Evolutionary conservation across 2,329 filamentous ascomycete genomes (phyloP).

Genomic region (Talaromyces sp.): DNA sequence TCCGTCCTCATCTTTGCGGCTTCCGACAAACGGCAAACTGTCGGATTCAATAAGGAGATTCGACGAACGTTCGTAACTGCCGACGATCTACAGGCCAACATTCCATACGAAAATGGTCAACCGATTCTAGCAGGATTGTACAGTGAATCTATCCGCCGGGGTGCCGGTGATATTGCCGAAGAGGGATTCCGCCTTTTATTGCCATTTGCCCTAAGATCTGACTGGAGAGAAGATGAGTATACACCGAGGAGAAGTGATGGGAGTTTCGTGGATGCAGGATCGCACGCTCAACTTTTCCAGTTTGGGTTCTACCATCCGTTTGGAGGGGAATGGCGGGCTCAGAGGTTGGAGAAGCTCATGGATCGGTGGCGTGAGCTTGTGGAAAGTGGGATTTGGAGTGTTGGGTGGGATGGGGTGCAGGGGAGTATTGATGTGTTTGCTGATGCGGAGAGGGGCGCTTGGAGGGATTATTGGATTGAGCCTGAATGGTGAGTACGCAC

Average conservation of each 20-base stretch:
- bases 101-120: neutral
- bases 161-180: slow-evolving; percentile 4
- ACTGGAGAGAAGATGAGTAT: neutral
- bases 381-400: slow-evolving; percentile 25
- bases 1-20: slow-evolving; percentile 1
- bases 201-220: neutral
- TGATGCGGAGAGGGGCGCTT: slow-evolving; percentile 21
- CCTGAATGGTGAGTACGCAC: slow-evolving; percentile 15
- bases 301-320: slow-evolving; percentile 17
- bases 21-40: neutral
- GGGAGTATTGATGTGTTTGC: slow-evolving; percentile 24
- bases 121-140: slow-evolving; percentile 10
- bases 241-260: slow-evolving; percentile 1
- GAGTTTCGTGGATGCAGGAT: slow-evolving; percentile 16
- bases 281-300: slow-evolving; percentile 13
- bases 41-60: slow-evolving; percentile 4
- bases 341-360: slow-evolving; percentile 24
- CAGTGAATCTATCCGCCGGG: slow-evolving; percentile 1
- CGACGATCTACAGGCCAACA: neutral
- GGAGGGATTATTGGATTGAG: slow-evolving; percentile 22
- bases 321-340: slow-evolving; percentile 19
- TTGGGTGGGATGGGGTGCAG: slow-evolving; percentile 24
- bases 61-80: neutral
- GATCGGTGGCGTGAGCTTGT: slow-evolving; percentile 23
- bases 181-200: slow-evolving; percentile 14